Percentiles rank a stretch among this genome's conserved stretches.
Evolutionary conservation across 2,329 filamentous ascomycete species (phyloP).

Genomic region (Blastomyces silverae): DNA sequence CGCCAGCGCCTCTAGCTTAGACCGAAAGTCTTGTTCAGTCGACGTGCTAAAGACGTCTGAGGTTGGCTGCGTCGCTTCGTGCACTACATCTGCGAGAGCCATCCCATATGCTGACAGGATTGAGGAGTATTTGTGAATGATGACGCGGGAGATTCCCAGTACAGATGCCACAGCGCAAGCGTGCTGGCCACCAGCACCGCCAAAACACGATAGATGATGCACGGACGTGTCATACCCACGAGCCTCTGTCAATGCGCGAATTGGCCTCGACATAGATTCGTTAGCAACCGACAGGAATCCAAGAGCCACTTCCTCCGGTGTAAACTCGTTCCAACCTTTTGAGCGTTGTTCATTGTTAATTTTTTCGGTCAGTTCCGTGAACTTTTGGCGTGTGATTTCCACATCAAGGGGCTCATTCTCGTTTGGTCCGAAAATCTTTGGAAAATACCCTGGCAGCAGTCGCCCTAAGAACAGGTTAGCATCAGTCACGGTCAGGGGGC

Average conservation of each 20-base stretch:
- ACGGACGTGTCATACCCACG: constrained; percentile 87
- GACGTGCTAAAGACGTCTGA: constrained; percentile 48
- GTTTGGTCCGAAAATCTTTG: constrained; percentile 87
- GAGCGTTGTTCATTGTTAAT: constrained; percentile 61
- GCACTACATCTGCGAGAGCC: constrained; percentile 85
- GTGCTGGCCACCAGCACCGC: constrained; percentile 86
- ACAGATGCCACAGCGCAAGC: constrained; percentile 84
- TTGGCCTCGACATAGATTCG: constrained; percentile 56
- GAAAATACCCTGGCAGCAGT: constrained; percentile 85
- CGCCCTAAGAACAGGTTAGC: constrained; percentile 84
- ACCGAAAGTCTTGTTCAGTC: constrained; percentile 45
- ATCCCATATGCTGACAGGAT: constrained; percentile 90
- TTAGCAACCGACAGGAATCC: constrained; percentile 41
- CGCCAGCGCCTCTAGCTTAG: constrained; percentile 70
- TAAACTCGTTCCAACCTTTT: constrained; percentile 54
- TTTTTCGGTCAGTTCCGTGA: constrained; percentile 67
- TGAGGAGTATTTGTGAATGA: constrained; percentile 85
- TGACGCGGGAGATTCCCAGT: constrained; percentile 74
- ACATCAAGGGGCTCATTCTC: constrained; percentile 76
- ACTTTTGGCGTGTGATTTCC: constrained; percentile 65
- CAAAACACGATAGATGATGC: constrained; percentile 86
- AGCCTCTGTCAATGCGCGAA: constrained; percentile 83
- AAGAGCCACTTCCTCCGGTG: constrained; percentile 54
- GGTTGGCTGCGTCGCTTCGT: constrained; percentile 65
- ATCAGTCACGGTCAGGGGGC: constrained; percentile 84